These are phyloP conservation scores for Leersia perrieri DNA, from an alignment of 176 grass and related monocot species.

Conservation along the genomic window DNA sequence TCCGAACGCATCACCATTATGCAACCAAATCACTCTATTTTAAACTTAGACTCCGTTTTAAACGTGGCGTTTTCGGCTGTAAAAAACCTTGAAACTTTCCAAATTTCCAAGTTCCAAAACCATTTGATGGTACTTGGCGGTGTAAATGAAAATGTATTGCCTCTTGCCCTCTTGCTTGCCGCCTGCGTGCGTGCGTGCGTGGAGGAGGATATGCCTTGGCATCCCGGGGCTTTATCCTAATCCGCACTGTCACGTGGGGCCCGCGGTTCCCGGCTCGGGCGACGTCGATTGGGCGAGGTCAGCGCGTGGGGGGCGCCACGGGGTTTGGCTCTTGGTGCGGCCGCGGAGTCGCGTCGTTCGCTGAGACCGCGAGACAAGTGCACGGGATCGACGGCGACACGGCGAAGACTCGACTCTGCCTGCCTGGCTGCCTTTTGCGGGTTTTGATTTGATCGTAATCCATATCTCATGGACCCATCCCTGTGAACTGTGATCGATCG, in stretches of 20 bases:
- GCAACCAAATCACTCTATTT: neutral
- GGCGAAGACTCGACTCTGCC: no score
- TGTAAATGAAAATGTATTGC: no score
- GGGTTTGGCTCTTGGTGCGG: slow-evolving; percentile 37
- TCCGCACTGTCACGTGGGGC: neutral
- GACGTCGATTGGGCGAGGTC: slow-evolving; percentile 17
- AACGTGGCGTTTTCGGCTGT: no score
- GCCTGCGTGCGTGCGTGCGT: neutral
- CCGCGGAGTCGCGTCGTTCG: slow-evolving; percentile 23
- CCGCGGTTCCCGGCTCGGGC: neutral
- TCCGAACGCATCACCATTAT: neutral
- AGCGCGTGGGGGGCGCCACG: slow-evolving; percentile 4
- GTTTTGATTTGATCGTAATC: no score
- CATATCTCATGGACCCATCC: no score
- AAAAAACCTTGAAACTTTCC: no score
- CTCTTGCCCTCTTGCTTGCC: no score
- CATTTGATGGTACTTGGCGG: no score
- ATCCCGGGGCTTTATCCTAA: slow-evolving; percentile 17
- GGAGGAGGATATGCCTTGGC: slow-evolving; percentile 36
- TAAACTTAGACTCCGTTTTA: no score
- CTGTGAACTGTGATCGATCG: no score
- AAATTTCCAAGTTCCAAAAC: no score
- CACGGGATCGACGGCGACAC: neutral
- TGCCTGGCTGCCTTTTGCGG: no score
- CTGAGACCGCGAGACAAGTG: neutral